Percentiles rank a stretch among this genome's conserved stretches.
Evolutionary conservation across 1,284 basidiomycete species (phyloP).

Genomic region (Puccinia triticina): DNA sequence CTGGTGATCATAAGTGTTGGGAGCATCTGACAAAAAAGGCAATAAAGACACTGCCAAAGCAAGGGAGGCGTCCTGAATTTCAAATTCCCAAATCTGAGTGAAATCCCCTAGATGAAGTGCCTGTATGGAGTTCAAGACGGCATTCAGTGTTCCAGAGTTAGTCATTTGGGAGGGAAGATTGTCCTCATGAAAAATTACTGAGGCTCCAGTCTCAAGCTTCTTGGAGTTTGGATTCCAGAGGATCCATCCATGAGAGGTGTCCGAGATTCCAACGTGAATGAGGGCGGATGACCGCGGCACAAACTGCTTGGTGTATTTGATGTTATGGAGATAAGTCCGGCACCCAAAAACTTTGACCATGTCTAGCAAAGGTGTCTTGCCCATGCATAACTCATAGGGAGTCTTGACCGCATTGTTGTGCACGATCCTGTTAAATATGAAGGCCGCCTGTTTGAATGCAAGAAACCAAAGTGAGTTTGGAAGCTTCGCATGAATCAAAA

Average conservation of each 20-base stretch:
- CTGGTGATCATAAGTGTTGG: neutral
- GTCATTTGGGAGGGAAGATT: too few relatives aligned
- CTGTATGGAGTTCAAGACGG: too few relatives aligned
- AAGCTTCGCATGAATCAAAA: neutral
- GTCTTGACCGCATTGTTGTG: neutral
- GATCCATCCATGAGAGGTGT: slow-evolving; percentile 3
- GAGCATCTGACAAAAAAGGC: neutral
- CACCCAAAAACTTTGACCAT: too few relatives aligned
- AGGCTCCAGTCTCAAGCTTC: neutral
- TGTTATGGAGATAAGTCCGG: neutral
- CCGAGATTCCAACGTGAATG: slow-evolving; percentile 11
- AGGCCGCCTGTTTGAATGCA: neutral
- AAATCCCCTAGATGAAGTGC: neutral
- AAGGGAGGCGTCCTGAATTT: neutral
- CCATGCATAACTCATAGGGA: neutral
- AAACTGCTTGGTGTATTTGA: neutral
- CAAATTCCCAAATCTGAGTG: neutral
- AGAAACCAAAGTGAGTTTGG: neutral
- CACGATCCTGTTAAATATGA: neutral
- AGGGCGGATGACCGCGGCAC: neutral
- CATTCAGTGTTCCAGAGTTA: too few relatives aligned
- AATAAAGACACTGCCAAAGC: too few relatives aligned
- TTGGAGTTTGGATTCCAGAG: slow-evolving; percentile 7
- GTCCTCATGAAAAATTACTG: neutral
- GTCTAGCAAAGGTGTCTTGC: slow-evolving; percentile 1